Percentiles rank a stretch among this genome's conserved stretches.
phyloP scores from a whole-genome alignment of 2,329 filamentous ascomycete species.

The Onygenales sp. region DNA sequence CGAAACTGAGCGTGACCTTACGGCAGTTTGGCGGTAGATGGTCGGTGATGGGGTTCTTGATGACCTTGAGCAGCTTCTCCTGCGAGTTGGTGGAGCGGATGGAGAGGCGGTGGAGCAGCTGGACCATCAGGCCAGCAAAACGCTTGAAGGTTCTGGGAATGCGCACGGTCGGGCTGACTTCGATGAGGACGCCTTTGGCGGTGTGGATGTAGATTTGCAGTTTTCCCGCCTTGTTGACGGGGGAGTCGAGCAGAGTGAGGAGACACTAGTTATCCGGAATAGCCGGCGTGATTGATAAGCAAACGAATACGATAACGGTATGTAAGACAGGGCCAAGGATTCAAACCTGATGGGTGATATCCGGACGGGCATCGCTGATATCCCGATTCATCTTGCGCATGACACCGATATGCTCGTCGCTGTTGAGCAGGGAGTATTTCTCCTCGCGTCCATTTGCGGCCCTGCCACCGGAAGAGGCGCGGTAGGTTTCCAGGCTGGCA shows the following conservation, averaged over 20 bases:
- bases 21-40: constrained; percentile 94
- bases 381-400: constrained; percentile 99
- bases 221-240: constrained; percentile 95
- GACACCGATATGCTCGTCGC: constrained; percentile 96
- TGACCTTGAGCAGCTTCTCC: constrained; percentile 94
- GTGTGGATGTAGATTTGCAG: constrained; percentile 99
- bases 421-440: constrained; percentile 96
- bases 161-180: constrained; percentile 94
- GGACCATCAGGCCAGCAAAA: constrained; percentile 97
- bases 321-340: constrained; percentile 9
- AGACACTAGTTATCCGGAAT: constrained; percentile 60
- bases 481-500: constrained; percentile 95
- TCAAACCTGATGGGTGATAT: constrained; percentile 95
- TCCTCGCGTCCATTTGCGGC: constrained; percentile 55
- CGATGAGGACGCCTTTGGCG: constrained; percentile 91
- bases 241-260: constrained; percentile 91
- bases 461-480: constrained; percentile 62
- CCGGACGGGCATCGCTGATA: constrained; percentile 92
- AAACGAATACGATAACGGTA: too few relatives aligned
- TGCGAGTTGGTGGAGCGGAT: constrained; percentile 95
- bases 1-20: constrained; percentile 94
- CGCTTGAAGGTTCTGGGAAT: constrained; percentile 98
- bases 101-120: constrained; percentile 87
- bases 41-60: constrained; percentile 96
- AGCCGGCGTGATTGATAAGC: background rate